A percentile compares a stretch with the other conserved stretches of the same genome.
Evolutionary conservation across 2,329 filamentous ascomycete species (phyloP).

Genomic region (Colletotrichum costaricense): DNA sequence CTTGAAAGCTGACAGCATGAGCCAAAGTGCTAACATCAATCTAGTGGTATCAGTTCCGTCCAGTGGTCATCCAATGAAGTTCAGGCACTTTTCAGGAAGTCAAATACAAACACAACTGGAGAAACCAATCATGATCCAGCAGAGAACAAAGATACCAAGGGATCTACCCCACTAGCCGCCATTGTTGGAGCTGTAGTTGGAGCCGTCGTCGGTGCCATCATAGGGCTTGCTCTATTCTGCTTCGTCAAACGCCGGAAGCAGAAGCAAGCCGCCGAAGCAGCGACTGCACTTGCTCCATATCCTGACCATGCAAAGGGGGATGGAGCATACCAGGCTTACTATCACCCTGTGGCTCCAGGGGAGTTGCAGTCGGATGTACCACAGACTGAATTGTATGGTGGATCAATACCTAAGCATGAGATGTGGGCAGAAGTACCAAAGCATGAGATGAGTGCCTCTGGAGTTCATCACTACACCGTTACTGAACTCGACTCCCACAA

Average conservation of each 20-base stretch:
- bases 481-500: constrained; percentile 13
- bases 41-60: constrained; percentile 4
- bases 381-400: background rate
- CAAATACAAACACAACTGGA: background rate
- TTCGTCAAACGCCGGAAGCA: background rate
- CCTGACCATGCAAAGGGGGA: background rate
- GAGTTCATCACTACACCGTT: constrained; percentile 4
- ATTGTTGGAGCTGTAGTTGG: constrained; percentile 21
- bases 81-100: constrained; percentile 4
- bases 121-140: background rate
- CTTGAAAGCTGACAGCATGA: background rate
- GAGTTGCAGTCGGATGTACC: background rate
- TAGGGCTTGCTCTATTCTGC: constrained; percentile 2
- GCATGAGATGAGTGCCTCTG: background rate
- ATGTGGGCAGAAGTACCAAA: background rate
- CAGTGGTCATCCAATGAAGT: constrained; percentile 25
- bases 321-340: background rate
- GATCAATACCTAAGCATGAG: background rate
- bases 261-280: background rate
- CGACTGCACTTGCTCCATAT: background rate
- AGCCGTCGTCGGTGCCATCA: background rate
- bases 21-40: background rate
- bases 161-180: background rate
- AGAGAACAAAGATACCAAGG: background rate
- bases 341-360: background rate